Evolutionary conservation across 306 rosid genomes (phyloP).

Genomic region (Begonia fuchsioides): DNA sequence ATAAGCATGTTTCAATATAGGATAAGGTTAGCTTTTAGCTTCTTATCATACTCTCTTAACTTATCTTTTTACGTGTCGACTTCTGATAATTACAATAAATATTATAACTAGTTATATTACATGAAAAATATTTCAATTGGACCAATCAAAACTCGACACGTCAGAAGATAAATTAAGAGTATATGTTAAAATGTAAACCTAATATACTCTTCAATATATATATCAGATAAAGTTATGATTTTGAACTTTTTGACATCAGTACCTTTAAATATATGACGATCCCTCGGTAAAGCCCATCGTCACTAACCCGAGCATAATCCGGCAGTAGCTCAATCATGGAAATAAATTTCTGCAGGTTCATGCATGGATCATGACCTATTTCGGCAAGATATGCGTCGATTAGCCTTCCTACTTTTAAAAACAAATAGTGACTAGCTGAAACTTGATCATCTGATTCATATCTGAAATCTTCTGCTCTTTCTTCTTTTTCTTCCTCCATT

Average conservation of each 20-base stretch:
- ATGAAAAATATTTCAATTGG: too few relatives aligned
- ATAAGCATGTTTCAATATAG: too few relatives aligned
- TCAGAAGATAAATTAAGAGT: too few relatives aligned
- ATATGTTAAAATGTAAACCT: too few relatives aligned
- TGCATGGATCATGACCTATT: slow-evolving; percentile 68
- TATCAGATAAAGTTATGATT: too few relatives aligned
- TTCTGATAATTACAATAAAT: too few relatives aligned
- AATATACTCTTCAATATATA: too few relatives aligned
- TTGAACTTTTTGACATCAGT: slow-evolving; percentile 1
- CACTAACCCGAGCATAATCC: slow-evolving; percentile 75
- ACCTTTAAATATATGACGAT: slow-evolving; percentile 76
- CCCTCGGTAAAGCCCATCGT: slow-evolving; percentile 78
- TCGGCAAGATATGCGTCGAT: slow-evolving; percentile 80
- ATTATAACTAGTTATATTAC: too few relatives aligned
- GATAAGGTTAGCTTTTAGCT: too few relatives aligned
- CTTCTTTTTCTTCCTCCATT: slow-evolving; percentile 41
- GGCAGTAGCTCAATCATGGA: slow-evolving; percentile 68
- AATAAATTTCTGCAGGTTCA: slow-evolving; percentile 41
- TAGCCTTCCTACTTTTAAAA: slow-evolving; percentile 68
- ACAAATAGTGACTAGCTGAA: slow-evolving; percentile 45
- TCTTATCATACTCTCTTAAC: too few relatives aligned
- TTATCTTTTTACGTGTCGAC: too few relatives aligned
- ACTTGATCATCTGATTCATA: slow-evolving; percentile 63
- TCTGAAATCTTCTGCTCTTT: slow-evolving; percentile 35
- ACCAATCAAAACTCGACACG: too few relatives aligned